Evolutionary conservation across 2,329 filamentous ascomycete species (phyloP).

Genomic region (Xylariaceae sp.): DNA sequence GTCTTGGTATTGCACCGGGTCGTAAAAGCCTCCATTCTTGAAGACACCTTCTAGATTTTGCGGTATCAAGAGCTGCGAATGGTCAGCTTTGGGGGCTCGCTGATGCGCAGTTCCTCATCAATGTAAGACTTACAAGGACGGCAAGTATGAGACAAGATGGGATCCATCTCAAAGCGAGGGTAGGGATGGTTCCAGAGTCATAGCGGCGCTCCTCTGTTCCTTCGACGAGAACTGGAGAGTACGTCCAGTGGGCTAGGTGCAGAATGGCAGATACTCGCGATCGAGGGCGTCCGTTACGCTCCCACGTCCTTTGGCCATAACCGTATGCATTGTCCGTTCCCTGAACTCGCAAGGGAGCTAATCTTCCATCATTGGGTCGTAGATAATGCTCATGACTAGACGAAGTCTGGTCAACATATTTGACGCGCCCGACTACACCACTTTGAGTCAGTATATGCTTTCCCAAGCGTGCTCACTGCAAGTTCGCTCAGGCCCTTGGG

Average conservation of each 20-base stretch:
- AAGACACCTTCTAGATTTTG: constrained; percentile 7
- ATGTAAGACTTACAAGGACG: constrained; percentile 2
- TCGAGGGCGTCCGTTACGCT: neutral
- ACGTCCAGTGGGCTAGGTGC: constrained; percentile 7
- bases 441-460: no score
- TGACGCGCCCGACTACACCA: neutral
- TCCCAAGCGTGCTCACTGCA: no score
- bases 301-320: constrained; percentile 5
- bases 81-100: neutral
- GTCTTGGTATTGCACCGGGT: constrained; percentile 9
- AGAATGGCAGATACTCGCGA: constrained; percentile 4
- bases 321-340: neutral
- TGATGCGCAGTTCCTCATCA: no score
- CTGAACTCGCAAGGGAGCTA: constrained; percentile 1
- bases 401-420: neutral
- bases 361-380: constrained; percentile 2
- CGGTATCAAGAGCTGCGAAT: constrained; percentile 5
- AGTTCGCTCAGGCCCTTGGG: no score
- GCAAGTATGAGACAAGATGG: constrained; percentile 11
- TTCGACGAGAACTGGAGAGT: constrained; percentile 7
- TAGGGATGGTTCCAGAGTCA: neutral
- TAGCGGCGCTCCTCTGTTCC: constrained; percentile 5
- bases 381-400: constrained; percentile 4
- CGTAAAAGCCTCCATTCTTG: constrained; percentile 9
- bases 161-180: constrained; percentile 8